Evolutionary conservation across 1,139 yeast genomes (phyloP).

Genomic region (Sugiyamaella neomexicana): DNA sequence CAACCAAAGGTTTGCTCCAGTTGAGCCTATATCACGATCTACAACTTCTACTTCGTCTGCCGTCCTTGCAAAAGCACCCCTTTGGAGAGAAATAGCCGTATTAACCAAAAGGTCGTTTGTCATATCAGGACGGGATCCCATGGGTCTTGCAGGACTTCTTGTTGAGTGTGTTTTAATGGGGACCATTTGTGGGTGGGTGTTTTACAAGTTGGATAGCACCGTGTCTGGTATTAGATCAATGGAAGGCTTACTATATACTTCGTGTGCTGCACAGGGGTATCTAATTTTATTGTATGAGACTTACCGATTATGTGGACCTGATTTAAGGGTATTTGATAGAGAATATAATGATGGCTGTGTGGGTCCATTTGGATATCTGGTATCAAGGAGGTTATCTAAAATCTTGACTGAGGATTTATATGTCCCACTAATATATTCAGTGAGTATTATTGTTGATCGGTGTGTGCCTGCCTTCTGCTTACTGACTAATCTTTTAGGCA

Average conservation of each 20-base stretch:
- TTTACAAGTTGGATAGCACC: constrained; percentile 61
- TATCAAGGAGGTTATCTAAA: constrained; percentile 68
- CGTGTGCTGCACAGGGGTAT: constrained; percentile 68
- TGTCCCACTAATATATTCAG: constrained; percentile 57
- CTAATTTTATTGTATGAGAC: constrained; percentile 69
- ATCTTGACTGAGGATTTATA: constrained; percentile 69
- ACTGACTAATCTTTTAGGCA: constrained; percentile 19
- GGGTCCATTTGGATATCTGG: constrained; percentile 63
- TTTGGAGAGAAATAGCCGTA: constrained; percentile 54
- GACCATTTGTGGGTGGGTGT: constrained; percentile 71
- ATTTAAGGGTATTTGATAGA: constrained; percentile 67
- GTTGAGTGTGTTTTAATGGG: constrained; percentile 61
- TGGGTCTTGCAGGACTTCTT: constrained; percentile 55
- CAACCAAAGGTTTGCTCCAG: constrained; percentile 12
- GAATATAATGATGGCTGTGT: constrained; percentile 73
- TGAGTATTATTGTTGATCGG: constrained; percentile 8
- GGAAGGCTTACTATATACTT: constrained; percentile 63
- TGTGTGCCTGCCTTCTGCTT: neutral
- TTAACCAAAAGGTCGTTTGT: constrained; percentile 57
- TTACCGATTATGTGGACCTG: constrained; percentile 67
- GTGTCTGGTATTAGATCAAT: constrained; percentile 67
- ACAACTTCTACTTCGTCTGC: neutral
- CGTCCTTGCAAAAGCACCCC: constrained; percentile 38
- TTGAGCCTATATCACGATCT: neutral
- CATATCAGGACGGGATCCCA: constrained; percentile 59